Base-by-base conservation (phyloP, 805 yeast genomes). In the Kuraishia cidri region DNA sequence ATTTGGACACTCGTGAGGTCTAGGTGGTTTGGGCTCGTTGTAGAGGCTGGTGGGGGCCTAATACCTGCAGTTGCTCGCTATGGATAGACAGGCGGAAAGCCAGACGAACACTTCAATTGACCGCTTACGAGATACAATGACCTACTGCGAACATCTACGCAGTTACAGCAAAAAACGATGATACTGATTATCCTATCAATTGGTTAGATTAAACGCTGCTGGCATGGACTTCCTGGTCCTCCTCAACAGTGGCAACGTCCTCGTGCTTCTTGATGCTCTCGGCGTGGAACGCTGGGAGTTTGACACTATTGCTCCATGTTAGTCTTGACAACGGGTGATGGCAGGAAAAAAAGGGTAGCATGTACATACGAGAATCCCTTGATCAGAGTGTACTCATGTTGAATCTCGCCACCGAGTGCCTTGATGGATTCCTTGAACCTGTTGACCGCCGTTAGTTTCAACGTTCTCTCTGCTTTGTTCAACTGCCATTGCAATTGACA, bases 171-270 rank as follows among this genome's bases (percentile, higher is more conserved):
- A 20, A 20, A 20, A 10, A 20, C 7, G 23, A 20, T 7, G 9
- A 20, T 7, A 7, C 23, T 10, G 9, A 10, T 10, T 7, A 20
- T 20, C 23, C 9, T 10, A 20, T 20, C 23, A 20, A 10, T 20
- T 20, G 13, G 16, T 8, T 24, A 12, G 13, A 25, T 25, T 25
- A 25, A n/a, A 25, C 9, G 15, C 27, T 25, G 27, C 17, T 61
- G 41, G 65, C 70, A 43, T 65, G 63, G 26, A 79, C 85, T 47
- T 73, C 81, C 47, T 68, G 59, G 50, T 80, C 88, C 50, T 75
- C 85, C 53, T 80, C 88, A 41, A 79, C 60, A 26, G 65, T 56
- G 30, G 71, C 68, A 42, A 80, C 77, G 31, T 63, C 66, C 19
- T 68, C 70, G 46, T 72, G 66, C 26, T 52, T 46, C 41, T 60